These are phyloP conservation scores for Cyclotella distinguenda DNA, from an alignment of 108 stramenopile species.

Conservation along the genomic window DNA sequence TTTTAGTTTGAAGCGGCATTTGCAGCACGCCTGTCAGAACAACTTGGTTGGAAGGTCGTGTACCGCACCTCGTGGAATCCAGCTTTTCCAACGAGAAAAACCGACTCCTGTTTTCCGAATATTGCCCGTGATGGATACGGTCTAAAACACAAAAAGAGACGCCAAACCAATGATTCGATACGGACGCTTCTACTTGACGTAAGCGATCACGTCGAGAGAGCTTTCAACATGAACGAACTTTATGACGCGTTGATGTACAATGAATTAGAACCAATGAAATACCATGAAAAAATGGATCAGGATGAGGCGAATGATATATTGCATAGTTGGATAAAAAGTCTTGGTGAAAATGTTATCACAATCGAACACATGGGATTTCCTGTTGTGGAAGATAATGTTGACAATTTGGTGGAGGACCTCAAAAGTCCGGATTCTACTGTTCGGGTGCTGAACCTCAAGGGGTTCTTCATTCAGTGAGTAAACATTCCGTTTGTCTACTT, in stretches of 20 bases:
- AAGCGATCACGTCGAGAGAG: background rate
- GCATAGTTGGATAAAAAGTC: background rate
- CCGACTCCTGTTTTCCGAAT: slow-evolving; percentile 16
- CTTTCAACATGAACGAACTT: background rate
- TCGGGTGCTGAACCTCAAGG: slow-evolving; percentile 7
- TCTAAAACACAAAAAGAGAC: background rate
- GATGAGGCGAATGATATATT: background rate
- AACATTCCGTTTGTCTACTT: background rate
- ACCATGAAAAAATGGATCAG: background rate
- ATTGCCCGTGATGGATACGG: background rate
- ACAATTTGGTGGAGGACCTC: background rate
- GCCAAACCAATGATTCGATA: background rate
- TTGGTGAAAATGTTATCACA: slow-evolving; percentile 3
- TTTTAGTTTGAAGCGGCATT: slow-evolving; percentile 16
- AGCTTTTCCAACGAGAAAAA: slow-evolving; percentile 7
- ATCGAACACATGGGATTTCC: slow-evolving; percentile 5
- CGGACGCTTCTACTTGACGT: background rate
- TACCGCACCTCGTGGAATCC: slow-evolving; percentile 17
- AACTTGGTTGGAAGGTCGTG: slow-evolving; percentile 10
- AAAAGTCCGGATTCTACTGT: slow-evolving; percentile 2
- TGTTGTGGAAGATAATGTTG: background rate
- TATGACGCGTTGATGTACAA: slow-evolving; percentile 6
- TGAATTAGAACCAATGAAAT: background rate
- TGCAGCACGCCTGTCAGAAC: slow-evolving; percentile 4
- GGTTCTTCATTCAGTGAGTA: slow-evolving; percentile 21